phyloP scores from a whole-genome alignment of 148 eudicot genomes.

The Dysphania ambrosioides region DNA sequence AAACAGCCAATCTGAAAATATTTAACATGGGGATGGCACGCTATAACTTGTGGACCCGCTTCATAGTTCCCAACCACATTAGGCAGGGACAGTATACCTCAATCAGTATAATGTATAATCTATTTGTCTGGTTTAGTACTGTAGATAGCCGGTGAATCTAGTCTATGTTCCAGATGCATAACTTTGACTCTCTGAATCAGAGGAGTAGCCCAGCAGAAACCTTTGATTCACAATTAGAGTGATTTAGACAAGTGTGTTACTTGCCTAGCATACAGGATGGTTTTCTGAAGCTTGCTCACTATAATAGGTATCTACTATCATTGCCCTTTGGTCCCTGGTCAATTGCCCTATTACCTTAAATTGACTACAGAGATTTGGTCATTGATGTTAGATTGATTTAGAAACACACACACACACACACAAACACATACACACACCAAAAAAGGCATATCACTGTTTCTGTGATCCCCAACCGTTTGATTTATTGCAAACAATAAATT shows the following conservation, averaged over 20 bases:
- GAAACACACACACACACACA: no score
- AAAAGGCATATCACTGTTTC: no score
- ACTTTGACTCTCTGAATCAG: not conserved
- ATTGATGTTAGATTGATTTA: no score
- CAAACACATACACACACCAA: no score
- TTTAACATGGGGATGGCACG: no score
- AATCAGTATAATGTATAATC: not conserved
- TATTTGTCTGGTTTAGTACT: not conserved
- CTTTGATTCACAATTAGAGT: not conserved
- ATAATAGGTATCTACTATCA: not conserved
- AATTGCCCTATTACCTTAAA: not conserved
- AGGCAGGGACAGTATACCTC: not conserved
- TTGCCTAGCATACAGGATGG: not conserved
- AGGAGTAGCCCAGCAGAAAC: not conserved
- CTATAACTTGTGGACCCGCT: no score
- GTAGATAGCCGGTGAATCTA: not conserved
- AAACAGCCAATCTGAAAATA: no score
- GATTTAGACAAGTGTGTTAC: no score
- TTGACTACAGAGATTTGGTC: no score
- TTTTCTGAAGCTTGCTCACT: not conserved
- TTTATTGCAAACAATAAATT: no score
- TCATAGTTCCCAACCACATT: not conserved
- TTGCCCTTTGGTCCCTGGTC: not conserved
- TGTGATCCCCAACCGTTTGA: no score
- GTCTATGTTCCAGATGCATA: no score